Evolutionary conservation across 139 green algal species (phyloP).

Genomic region (Volvox africanus): DNA sequence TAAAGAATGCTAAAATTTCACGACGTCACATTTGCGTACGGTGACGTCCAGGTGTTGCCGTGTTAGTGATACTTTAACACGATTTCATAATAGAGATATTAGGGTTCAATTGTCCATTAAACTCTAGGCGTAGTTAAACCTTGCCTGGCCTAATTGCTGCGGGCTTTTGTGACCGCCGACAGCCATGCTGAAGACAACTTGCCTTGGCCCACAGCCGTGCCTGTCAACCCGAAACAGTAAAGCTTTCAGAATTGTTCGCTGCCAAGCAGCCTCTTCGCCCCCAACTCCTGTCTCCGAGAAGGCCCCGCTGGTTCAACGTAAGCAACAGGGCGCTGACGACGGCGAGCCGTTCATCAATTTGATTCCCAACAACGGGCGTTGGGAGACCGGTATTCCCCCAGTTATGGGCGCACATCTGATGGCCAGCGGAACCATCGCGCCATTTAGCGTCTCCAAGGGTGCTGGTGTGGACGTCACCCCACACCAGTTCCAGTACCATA

Average conservation of each 20-base stretch:
- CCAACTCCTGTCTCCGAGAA: neutral
- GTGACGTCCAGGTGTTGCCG: too few species aligned
- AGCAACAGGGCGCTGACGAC: slow-evolving; percentile 27
- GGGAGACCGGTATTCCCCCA: slow-evolving; percentile 84
- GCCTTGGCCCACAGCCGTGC: neutral
- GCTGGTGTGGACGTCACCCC: slow-evolving; percentile 68
- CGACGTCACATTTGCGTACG: too few species aligned
- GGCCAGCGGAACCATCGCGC: slow-evolving; percentile 78
- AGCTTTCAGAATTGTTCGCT: neutral
- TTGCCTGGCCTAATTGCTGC: too few species aligned
- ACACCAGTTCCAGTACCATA: slow-evolving; percentile 80
- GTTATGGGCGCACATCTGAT: slow-evolving; percentile 94
- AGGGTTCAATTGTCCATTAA: neutral
- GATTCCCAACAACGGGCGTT: slow-evolving; percentile 72
- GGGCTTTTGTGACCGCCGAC: neutral
- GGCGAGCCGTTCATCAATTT: slow-evolving; percentile 67
- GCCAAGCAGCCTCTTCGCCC: neutral
- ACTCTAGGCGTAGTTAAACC: neutral
- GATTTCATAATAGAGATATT: too few species aligned
- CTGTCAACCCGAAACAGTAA: neutral
- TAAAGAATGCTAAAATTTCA: too few species aligned
- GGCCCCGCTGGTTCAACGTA: neutral
- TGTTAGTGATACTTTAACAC: too few species aligned
- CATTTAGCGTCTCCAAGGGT: slow-evolving; percentile 79
- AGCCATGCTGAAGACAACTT: slow-evolving; percentile 26